phyloP scores from a whole-genome alignment of 257 asterid genomes.

The Anisodus acutangulus region DNA sequence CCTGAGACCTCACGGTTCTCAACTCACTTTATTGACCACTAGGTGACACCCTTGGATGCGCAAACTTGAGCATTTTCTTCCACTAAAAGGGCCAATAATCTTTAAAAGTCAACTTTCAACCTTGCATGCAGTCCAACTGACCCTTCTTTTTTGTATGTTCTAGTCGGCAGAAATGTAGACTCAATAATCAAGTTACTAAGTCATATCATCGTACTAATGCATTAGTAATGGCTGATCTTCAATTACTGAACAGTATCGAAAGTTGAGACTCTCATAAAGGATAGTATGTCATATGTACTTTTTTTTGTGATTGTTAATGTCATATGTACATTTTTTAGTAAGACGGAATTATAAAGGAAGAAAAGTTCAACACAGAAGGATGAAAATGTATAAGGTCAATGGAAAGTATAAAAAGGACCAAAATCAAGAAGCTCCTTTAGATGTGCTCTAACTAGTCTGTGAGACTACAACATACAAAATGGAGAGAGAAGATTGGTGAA shows the following conservation, averaged over 20 bases:
- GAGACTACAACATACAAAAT: too few species aligned
- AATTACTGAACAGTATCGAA: not conserved
- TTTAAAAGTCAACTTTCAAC: not conserved
- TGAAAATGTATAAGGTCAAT: not conserved
- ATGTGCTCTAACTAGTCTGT: too few species aligned
- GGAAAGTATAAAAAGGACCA: not conserved
- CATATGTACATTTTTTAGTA: not conserved
- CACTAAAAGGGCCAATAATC: not conserved
- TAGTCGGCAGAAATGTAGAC: not conserved
- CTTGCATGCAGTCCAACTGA: not conserved
- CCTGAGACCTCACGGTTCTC: not conserved
- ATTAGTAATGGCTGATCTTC: too few species aligned
- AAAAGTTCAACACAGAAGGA: not conserved
- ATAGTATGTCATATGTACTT: not conserved
- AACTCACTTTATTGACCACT: not conserved
- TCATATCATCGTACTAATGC: not conserved
- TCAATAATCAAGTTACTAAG: too few species aligned
- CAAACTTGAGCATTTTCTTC: not conserved
- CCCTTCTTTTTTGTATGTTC: not conserved
- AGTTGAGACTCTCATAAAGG: not conserved
- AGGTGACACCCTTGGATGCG: not conserved
- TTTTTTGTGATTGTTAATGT: not conserved
- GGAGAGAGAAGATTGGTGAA: too few species aligned
- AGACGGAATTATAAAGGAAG: not conserved
- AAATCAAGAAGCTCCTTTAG: not conserved